Conservation (phyloP, 2,329 filamentous ascomycete species). For the Epichloe sp. region DNA sequence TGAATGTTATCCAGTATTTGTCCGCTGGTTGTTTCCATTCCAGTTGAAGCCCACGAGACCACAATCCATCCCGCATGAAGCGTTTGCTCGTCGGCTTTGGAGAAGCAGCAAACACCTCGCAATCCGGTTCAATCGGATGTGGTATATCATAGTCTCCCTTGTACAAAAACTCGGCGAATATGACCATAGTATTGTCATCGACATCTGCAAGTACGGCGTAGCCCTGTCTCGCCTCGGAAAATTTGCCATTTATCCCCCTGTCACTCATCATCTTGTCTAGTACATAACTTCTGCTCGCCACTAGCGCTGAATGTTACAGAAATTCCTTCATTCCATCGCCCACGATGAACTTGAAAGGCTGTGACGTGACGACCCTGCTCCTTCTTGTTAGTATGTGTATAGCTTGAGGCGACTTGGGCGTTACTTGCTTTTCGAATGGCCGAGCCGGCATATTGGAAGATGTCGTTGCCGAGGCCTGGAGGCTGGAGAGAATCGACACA, state of each 20-base stretch:
- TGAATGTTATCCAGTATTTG: neutral
- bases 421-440: neutral
- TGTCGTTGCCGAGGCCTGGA: no score
- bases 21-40: neutral
- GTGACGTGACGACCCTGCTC: neutral
- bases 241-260: neutral
- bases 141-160: neutral
- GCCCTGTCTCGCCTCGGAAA: neutral
- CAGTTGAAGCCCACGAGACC: no score
- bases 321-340: neutral
- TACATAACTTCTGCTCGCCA: neutral
- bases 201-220: neutral
- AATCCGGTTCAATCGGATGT: neutral
- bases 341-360: neutral
- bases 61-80: rapidly evolving
- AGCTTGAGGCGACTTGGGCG: neutral
- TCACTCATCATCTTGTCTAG: neutral
- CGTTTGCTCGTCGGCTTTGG: no score
- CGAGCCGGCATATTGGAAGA: no score
- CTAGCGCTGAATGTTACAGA: neutral
- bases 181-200: neutral
- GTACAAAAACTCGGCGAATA: neutral
- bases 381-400: no score
- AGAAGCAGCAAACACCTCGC: no score
- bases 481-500: no score